Conservation (phyloP, 2,329 filamentous ascomycete species). For the Fusarium sacchari region DNA sequence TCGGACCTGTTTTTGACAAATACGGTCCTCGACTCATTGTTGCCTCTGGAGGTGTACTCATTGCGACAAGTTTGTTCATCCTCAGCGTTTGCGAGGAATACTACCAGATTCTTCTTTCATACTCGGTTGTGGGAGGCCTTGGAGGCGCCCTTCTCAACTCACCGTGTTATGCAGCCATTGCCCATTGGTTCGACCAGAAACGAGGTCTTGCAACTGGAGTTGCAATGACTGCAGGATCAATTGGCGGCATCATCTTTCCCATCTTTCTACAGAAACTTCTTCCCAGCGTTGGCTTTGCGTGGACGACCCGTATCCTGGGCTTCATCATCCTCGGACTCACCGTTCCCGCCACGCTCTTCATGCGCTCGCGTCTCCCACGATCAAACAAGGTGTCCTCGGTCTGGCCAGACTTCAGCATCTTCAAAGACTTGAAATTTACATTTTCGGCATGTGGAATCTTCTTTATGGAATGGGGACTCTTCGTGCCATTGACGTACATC, state of each 20-base stretch:
- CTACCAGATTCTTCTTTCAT: slow-evolving; percentile 83
- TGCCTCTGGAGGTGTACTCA: slow-evolving; percentile 68
- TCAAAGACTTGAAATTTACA: slow-evolving; percentile 67
- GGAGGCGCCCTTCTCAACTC: slow-evolving; percentile 82
- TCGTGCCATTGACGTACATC: slow-evolving; percentile 81
- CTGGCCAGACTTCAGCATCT: slow-evolving; percentile 70
- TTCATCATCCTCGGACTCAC: slow-evolving; percentile 60
- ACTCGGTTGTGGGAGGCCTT: slow-evolving; percentile 77
- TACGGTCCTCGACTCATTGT: slow-evolving; percentile 77
- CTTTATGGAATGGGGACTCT: slow-evolving; percentile 76
- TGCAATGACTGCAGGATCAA: slow-evolving; percentile 76
- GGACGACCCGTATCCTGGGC: slow-evolving; percentile 60
- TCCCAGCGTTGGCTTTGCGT: slow-evolving; percentile 59
- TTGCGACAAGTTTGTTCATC: slow-evolving; percentile 71
- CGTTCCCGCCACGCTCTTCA: slow-evolving; percentile 58
- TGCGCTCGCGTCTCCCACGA: slow-evolving; percentile 65
- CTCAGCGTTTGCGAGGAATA: slow-evolving; percentile 75
- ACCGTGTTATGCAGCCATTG: slow-evolving; percentile 77
- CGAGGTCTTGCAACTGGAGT: slow-evolving; percentile 84
- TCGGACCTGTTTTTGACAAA: slow-evolving; percentile 83
- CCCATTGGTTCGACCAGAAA: slow-evolving; percentile 80
- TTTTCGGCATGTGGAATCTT: slow-evolving; percentile 72
- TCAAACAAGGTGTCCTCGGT: slow-evolving; percentile 49
- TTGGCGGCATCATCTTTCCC: slow-evolving; percentile 75
- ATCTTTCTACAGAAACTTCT: slow-evolving; percentile 58